Evolutionary conservation across 495 filamentous ascomycete species (phyloP), one percentile per base, ranked within the genome.

Genomic region (Penicillium subrubescens): DNA sequence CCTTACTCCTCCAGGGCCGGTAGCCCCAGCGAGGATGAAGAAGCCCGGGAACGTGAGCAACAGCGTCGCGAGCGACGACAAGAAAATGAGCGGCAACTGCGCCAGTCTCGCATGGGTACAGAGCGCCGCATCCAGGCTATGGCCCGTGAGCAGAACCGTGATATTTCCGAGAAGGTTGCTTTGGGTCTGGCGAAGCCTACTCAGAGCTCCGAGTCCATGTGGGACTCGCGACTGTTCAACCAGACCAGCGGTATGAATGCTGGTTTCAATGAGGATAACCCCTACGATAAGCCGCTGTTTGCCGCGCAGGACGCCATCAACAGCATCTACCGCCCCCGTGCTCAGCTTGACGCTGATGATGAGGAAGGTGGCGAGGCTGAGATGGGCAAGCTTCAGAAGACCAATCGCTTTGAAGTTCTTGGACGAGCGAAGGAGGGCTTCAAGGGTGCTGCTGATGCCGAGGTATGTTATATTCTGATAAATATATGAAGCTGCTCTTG

Each of bases 201-300:
- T 1, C 89, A 92, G 75, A 90, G 87, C 14, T 87, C 87, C 14
- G 95, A 98, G 75, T 83, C 90, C 23, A 98, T 97, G 95, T 99
- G 92, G 82, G 95, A 99, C 77, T 96, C 92, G 4, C 86, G 95
- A 54, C 79, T 99, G 44, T 99, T 99, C 79, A 97, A 97, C 77
- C 93, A 96, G 79, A 90, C 87, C 21, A 91, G 89, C 69, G 96
- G 94, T 14, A 95, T 99, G 77, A 87, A 89, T 66, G 73, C 85
- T 35, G 96, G 95, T 23, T 94, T 97, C 84, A 99, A 99, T 74
- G 95, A 99, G 75, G 96, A 99, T 74, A 93, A 99, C 69, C 88
- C 88, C 1, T 99, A 98, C 81, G 96, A 98, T 77, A 97, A 97
- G 75, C 95, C 96, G 56, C 80, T 99, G 19, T 99, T 99, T 75